A percentile compares a stretch with the other conserved stretches of the same genome.
phyloP scores from a whole-genome alignment of 106 monocot genomes.

The Posidonia australis region DNA sequence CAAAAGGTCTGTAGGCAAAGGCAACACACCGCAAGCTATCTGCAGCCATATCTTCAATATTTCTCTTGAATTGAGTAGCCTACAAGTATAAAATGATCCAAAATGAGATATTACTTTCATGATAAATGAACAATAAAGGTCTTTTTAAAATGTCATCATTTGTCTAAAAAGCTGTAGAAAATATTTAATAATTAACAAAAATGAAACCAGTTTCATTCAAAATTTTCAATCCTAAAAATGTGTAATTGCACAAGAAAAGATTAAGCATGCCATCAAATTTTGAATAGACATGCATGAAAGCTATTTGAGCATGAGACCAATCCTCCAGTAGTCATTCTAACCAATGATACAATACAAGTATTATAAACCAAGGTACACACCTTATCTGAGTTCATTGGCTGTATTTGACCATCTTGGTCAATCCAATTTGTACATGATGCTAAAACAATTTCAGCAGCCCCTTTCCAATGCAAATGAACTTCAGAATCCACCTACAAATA shows the following conservation, averaged over 20 bases:
- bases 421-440: conserved; percentile 44
- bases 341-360: neutral
- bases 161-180: no score
- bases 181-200: no score
- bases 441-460: conserved; percentile 84
- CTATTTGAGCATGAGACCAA: no score
- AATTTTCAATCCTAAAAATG: no score
- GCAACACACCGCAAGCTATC: conserved; percentile 86
- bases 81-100: conserved; percentile 12
- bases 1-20: conserved; percentile 55
- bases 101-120: neutral
- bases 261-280: no score
- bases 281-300: no score
- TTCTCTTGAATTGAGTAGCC: conserved; percentile 49
- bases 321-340: neutral
- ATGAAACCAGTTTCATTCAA: no score
- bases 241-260: no score
- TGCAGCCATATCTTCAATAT: conserved; percentile 78
- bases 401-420: conserved; percentile 39
- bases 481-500: conserved; percentile 25
- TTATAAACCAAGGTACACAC: conserved; percentile 27
- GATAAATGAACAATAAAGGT: neutral
- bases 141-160: neutral
- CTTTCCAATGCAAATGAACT: conserved; percentile 95
- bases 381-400: conserved; percentile 41